phyloP scores from a whole-genome alignment of 345 rosid species.

The Dovyalis caffra region DNA sequence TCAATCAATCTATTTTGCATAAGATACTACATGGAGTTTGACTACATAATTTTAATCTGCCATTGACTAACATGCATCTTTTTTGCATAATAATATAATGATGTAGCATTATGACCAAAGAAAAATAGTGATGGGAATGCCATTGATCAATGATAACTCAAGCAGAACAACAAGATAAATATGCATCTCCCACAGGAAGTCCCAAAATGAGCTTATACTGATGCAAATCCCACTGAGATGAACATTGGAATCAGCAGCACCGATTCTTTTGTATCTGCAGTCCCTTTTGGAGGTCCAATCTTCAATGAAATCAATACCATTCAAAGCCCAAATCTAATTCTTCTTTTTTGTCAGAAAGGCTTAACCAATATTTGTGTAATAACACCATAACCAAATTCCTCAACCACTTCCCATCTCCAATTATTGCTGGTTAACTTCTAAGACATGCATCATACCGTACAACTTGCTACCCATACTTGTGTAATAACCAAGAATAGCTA shows the following conservation, averaged over 20 bases:
- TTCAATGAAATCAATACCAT: neutral
- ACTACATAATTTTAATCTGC: neutral
- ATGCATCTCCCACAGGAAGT: neutral
- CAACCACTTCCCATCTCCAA: no score
- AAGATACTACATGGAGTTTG: neutral
- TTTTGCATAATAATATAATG: neutral
- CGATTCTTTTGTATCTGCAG: neutral
- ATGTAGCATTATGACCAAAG: neutral
- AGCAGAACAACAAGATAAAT: neutral
- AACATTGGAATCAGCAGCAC: neutral
- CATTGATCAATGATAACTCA: neutral
- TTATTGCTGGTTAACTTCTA: no score
- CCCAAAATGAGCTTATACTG: neutral
- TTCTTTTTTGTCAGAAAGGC: neutral
- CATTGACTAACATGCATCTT: neutral
- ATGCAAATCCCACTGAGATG: neutral
- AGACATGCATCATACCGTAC: slow-evolving; percentile 2
- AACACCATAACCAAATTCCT: no score
- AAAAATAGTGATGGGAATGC: neutral
- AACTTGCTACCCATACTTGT: no score
- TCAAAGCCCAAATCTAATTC: neutral
- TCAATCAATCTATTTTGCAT: neutral
- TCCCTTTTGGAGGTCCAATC: neutral
- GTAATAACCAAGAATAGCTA: neutral
- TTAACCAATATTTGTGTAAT: neutral